These are phyloP conservation scores for Solanum chacoense DNA, from an alignment of 305 asterid species.

Conservation along the genomic window DNA sequence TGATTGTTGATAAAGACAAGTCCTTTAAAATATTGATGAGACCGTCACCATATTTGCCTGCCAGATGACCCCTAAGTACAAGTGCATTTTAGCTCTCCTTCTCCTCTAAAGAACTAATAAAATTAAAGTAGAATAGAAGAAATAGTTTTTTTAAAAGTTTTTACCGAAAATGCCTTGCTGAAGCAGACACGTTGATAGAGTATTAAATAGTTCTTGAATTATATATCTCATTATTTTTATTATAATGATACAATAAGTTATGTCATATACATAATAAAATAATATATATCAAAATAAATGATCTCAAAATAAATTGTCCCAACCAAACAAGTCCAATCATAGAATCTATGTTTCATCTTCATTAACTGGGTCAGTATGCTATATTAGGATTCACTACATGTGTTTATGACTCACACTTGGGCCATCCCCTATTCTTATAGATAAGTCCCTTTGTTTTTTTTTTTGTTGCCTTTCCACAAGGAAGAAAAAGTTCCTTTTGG, in stretches of 20 bases:
- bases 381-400: background rate
- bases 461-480: background rate
- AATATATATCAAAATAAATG: too few relatives aligned
- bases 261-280: background rate
- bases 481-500: background rate
- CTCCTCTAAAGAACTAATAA: background rate
- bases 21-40: background rate
- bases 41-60: background rate
- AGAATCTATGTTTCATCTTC: background rate
- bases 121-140: background rate
- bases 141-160: too few relatives aligned
- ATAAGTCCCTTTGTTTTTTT: background rate
- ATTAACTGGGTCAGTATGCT: background rate
- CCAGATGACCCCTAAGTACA: background rate
- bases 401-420: background rate
- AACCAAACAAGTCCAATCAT: background rate
- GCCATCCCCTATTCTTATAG: background rate
- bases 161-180: background rate
- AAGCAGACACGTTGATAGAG: too few relatives aligned
- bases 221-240: background rate
- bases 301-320: background rate
- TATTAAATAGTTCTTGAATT: too few relatives aligned
- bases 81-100: background rate
- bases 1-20: background rate
- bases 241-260: too few relatives aligned